Conservation (phyloP, 106 monocot genomes). For the Ottelia alismoides region DNA sequence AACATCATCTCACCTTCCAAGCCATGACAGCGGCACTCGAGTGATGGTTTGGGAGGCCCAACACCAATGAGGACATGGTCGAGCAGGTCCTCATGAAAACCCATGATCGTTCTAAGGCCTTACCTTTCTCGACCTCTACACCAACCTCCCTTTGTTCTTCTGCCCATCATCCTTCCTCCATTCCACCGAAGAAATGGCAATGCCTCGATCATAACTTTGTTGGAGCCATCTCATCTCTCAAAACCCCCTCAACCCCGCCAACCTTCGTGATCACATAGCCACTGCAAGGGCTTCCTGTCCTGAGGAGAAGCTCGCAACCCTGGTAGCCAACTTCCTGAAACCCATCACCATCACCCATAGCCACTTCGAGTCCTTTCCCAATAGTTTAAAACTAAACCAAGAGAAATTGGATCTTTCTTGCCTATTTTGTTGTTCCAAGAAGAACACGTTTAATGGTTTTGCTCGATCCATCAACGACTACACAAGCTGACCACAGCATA, state of each 20-base stretch:
- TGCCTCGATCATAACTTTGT: constrained; percentile 47
- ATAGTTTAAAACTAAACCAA: constrained; percentile 23
- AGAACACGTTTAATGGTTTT: neutral
- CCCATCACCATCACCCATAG: constrained; percentile 60
- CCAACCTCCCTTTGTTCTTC: constrained; percentile 17
- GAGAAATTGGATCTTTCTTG: neutral
- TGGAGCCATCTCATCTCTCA: constrained; percentile 53
- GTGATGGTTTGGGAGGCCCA: constrained; percentile 96
- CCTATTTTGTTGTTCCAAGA: neutral
- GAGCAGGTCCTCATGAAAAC: constrained; percentile 92
- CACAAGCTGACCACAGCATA: constrained; percentile 67
- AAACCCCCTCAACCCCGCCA: constrained; percentile 56
- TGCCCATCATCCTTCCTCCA: neutral
- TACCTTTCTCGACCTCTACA: constrained; percentile 17
- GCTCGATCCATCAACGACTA: constrained; percentile 27
- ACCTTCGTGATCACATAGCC: constrained; percentile 17
- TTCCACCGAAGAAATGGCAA: constrained; percentile 47
- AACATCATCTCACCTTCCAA: neutral
- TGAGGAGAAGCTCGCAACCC: constrained; percentile 31
- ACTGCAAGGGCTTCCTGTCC: neutral
- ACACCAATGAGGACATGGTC: constrained; percentile 88
- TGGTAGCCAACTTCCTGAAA: constrained; percentile 52
- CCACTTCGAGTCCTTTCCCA: constrained; percentile 79
- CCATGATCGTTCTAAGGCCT: constrained; percentile 66
- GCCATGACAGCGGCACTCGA: constrained; percentile 82